Evolutionary conservation across 164 flowering plant species (phyloP).

Genomic region (Litsea cubeba): DNA sequence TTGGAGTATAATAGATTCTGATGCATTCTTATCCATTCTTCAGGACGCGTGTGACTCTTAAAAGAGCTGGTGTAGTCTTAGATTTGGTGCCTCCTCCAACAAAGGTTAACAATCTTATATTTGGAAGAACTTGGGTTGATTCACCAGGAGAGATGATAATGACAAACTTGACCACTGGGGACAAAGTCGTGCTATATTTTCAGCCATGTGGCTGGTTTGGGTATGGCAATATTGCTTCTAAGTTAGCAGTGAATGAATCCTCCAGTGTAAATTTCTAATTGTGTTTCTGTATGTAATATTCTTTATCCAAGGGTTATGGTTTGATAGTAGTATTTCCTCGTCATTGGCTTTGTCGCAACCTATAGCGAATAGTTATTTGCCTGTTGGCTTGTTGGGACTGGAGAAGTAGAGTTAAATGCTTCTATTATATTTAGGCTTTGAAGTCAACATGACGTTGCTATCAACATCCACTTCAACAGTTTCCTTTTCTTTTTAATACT

Average conservation of each 20-base stretch:
- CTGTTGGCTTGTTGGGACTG: neutral
- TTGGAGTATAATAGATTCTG: neutral
- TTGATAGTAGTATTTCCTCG: too few species aligned
- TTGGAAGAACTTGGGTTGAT: constrained; percentile 90
- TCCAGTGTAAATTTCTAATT: too few species aligned
- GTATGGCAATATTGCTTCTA: constrained; percentile 20
- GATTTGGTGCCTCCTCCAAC: constrained; percentile 78
- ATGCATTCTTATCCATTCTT: constrained; percentile 4
- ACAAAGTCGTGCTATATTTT: constrained; percentile 44
- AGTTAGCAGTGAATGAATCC: neutral
- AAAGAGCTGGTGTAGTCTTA: constrained; percentile 33
- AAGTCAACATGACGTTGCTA: too few species aligned
- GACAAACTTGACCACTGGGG: constrained; percentile 59
- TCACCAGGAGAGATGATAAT: constrained; percentile 82
- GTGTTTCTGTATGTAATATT: neutral
- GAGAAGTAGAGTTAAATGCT: neutral
- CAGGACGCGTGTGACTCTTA: constrained; percentile 69
- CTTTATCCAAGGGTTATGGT: too few species aligned
- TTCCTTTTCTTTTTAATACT: too few species aligned
- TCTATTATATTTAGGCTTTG: neutral
- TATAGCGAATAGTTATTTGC: neutral
- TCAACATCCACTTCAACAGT: too few species aligned
- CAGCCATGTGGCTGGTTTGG: constrained; percentile 56
- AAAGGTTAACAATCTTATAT: constrained; percentile 74
- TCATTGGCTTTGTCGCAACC: too few species aligned